Base-by-base conservation (phyloP, 2,329 filamentous ascomycete species). In the Endoconidiophora polonica region DNA sequence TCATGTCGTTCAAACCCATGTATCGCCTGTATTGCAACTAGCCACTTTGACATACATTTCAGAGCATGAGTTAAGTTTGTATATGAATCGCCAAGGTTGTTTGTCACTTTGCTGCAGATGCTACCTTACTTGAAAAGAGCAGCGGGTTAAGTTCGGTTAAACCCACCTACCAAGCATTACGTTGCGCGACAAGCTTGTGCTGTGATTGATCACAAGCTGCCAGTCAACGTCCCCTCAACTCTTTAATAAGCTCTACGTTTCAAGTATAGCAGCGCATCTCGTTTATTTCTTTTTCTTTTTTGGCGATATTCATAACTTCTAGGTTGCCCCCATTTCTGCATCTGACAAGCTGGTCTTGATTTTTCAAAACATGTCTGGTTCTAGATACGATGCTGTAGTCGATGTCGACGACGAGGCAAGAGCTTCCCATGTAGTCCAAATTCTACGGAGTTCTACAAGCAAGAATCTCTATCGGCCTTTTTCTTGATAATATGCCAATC, bases 321-420 rank as follows among this genome's bases (percentile, higher is more conserved):
- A 29, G 12, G 12, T 3, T 10, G 6, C 26, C 3, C 26, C 12
- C 7, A 9, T 10, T 29, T 29, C 5, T 3, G 3, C 6, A 29
- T 29, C 7, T 33, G 18, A 12, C 26, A 52, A 52, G 50, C 50
- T 52, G 40, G 50, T 33, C 50, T 52, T 52, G 45, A 10, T 12
- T 18, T 18, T 18, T 44, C 33, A 48, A 60, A 70, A 59, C 50
- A 88, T 88, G 83, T 77, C 84, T 52, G 83, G 84, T 65, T 75
- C 85, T 62, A 88, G 88, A 58, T 98, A 98, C 66, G 91, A 98
- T 71, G 91, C 94, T 55, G 90, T 98, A 57, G 91, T 98, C 54
- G 91, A 98, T 60, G 82, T 96, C 50, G 91, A 98, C 64, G 86
- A 91, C 61, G 91, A 96, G 76, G 87, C 94, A 68, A 56, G 66